A percentile compares a stretch with the other conserved stretches of the same genome.
Conservation (phyloP, 352 stramenopile genomes). For the Phytophthora cactorum region DNA sequence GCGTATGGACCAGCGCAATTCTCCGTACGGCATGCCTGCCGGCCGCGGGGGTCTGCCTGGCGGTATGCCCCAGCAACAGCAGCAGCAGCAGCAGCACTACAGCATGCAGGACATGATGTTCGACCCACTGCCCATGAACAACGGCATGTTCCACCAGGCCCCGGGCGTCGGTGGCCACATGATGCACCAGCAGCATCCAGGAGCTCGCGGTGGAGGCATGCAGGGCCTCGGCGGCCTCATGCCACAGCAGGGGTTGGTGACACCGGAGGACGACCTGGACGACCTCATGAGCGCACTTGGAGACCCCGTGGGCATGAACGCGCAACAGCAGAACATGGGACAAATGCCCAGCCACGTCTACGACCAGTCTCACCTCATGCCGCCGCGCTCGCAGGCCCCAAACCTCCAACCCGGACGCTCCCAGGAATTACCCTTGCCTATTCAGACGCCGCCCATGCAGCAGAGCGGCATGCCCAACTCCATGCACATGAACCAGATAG, state of each 20-base stretch:
- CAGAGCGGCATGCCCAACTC: conserved; percentile 23
- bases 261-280: conserved; percentile 72
- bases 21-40: conserved; percentile 59
- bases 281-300: conserved; percentile 70
- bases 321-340: conserved; percentile 60
- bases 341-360: conserved; percentile 66
- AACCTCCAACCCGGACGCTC: conserved; percentile 27
- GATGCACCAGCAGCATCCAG: conserved; percentile 51
- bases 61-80: conserved; percentile 46
- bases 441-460: conserved; percentile 43
- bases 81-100: conserved; percentile 53
- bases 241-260: conserved; percentile 57
- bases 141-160: conserved; percentile 60
- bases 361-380: conserved; percentile 69
- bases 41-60: conserved; percentile 47
- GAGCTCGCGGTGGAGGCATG: conserved; percentile 35
- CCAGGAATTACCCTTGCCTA: conserved; percentile 36
- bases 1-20: conserved; percentile 66
- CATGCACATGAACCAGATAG: conserved; percentile 48
- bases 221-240: conserved; percentile 44
- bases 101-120: conserved; percentile 82
- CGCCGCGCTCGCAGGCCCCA: conserved; percentile 42
- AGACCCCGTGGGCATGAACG: conserved; percentile 52
- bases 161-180: conserved; percentile 4
- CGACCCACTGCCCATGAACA: conserved; percentile 69